Base-by-base conservation (phyloP, 1,284 basidiomycete genomes). In the Tilletia setariae region DNA sequence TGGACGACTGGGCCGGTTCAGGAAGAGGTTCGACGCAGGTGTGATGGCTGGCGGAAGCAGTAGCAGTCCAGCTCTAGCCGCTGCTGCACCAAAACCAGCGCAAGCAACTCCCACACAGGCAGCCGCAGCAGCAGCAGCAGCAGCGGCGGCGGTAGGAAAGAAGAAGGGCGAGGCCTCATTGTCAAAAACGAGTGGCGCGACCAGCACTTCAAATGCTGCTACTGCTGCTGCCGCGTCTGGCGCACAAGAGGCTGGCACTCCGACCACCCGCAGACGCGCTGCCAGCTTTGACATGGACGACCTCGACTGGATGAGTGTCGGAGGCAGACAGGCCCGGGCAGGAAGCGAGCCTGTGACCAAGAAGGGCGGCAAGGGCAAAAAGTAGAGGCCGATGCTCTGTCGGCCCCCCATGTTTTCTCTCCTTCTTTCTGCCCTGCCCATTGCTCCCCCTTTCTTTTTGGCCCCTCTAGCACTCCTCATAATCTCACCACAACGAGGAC, bases 281-380 rank as follows among this genome's bases (percentile, higher is more conserved):
- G 71, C 77, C 23, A 65, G 65, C 46, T 82, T 80, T 64, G 78
- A 73, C n/a, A 74, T 75, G 67, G 69, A 74, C 19, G 80, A 82
- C 66, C 67, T 81, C 30, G 76, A 73, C 66, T 82, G 80, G 80
- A 82, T 82, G 80, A 78, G 74, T 65, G 77, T 77, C 49, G 79
- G 80, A 63, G 80, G 80, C 35, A 68, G 78, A 35, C 76, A 82
- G 65, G 80, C 79, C 6, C 67, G 75, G 1, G 73, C 77, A 19
- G 76, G 79, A 46, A 71, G 74, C 46, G 70, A 75, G 3, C 66
- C 78, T 9, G 64, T 65, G 19, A 64, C 75, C 2, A 76, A 75
- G 70, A 79, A 77, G 70, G 72, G 69, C 46, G 76, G 59, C 30
- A 80, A 79, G 71, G 78, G 79, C 65, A 81, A 81, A 65, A 74